Conservation (phyloP, 176 grass and related monocot genomes). For the Chrysopogon serrulatus region DNA sequence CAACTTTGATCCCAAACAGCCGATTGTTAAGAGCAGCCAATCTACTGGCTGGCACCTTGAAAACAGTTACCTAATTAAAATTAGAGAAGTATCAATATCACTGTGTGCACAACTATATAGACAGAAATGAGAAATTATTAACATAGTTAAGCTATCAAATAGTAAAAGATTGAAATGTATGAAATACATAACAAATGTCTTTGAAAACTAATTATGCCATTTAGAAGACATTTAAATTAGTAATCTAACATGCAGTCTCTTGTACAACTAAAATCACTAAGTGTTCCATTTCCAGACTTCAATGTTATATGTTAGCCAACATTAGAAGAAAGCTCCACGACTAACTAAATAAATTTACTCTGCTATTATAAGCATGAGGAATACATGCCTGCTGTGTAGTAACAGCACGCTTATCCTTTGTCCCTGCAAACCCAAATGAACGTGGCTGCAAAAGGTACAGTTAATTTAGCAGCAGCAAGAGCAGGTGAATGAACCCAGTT, state of each 20-base stretch:
- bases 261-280: background rate
- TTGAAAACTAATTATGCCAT: background rate
- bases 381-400: slow-evolving; percentile 77
- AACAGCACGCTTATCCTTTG: slow-evolving; percentile 92
- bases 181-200: slow-evolving; percentile 2
- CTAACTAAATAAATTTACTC: background rate
- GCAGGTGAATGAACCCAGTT: background rate
- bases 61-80: slow-evolving; percentile 70
- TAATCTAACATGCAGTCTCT: background rate
- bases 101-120: background rate
- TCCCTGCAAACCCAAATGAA: slow-evolving; percentile 93
- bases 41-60: slow-evolving; percentile 80
- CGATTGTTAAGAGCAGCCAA: slow-evolving; percentile 81
- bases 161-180: slow-evolving; percentile 1
- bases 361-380: background rate
- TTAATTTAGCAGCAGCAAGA: slow-evolving; percentile 28
- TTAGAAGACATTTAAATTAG: background rate
- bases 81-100: background rate
- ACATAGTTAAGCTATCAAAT: background rate
- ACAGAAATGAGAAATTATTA: background rate
- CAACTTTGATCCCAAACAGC: slow-evolving; percentile 90
- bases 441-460: slow-evolving; percentile 54
- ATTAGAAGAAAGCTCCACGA: background rate
- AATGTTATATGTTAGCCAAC: background rate
- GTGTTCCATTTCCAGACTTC: background rate